phyloP scores from a whole-genome alignment of 208 protist genomes.

The Crithidia brevicula region DNA sequence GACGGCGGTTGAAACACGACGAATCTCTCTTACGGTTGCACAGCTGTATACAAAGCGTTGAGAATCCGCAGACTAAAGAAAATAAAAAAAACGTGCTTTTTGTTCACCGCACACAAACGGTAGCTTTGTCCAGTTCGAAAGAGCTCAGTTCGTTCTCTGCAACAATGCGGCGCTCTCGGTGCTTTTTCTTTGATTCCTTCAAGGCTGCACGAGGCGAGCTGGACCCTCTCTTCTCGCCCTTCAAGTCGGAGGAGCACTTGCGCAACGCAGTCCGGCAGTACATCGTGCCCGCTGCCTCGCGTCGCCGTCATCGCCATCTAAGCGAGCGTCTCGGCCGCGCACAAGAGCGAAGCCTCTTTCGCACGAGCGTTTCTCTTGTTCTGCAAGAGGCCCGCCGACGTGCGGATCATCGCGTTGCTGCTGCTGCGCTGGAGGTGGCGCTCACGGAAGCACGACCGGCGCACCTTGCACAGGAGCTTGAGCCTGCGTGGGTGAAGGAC shows the following conservation, averaged over 20 bases:
- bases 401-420: slow-evolving; percentile 40
- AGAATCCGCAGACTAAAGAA: too few species aligned
- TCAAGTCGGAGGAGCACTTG: slow-evolving; percentile 43
- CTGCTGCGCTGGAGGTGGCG: slow-evolving; percentile 46
- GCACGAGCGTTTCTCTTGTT: slow-evolving; percentile 54
- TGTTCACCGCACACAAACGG: too few species aligned
- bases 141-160: too few species aligned
- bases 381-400: slow-evolving; percentile 72
- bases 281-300: slow-evolving; percentile 27
- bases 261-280: slow-evolving; percentile 41
- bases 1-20: too few species aligned
- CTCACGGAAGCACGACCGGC: slow-evolving; percentile 29
- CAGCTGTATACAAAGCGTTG: too few species aligned
- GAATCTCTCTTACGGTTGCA: too few species aligned
- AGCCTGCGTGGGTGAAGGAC: slow-evolving; percentile 72
- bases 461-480: slow-evolving; percentile 31
- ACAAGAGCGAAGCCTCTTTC: slow-evolving; percentile 60
- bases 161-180: slow-evolving; percentile 23
- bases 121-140: too few species aligned
- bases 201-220: slow-evolving; percentile 47
- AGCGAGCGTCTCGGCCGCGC: slow-evolving; percentile 20
- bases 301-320: slow-evolving; percentile 16
- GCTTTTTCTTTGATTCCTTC: slow-evolving; percentile 57
- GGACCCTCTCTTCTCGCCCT: slow-evolving; percentile 43
- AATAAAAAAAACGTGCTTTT: too few species aligned